Evolutionary conservation across 768 basidiomycete species (phyloP), one percentile per base, ranked within the genome.

Genomic region (Tylopilus felleus): DNA sequence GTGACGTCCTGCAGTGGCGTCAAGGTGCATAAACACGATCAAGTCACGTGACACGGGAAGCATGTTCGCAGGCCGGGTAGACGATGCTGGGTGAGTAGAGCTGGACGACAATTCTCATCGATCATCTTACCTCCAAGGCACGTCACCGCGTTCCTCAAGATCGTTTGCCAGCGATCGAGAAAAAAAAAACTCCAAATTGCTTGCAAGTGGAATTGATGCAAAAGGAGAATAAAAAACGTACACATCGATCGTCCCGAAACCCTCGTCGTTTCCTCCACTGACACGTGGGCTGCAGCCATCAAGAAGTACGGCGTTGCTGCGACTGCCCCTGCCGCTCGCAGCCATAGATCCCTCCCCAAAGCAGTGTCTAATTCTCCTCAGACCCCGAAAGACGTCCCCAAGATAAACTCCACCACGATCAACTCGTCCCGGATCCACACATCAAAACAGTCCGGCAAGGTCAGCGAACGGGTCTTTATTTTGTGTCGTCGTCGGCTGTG

Each of bases 381-480:
- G 10, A 29, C n/a, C 29, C 38, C n/a, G 10, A n/a, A 38, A 38
- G 17, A 38, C 1, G 16, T 8, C 10, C 38, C 17, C 36, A 2
- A 17, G 36, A 38, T n/a, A 38, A 3, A 36, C 17, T 17, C 33
- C 33, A 33, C 10, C 33, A 33, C 33, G 12, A 14, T 8, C n/a
- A 14, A 1, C 33, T 33, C 5, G 14, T 16, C 33, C n/a, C n/a
- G n/a, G n/a, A 35, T 28, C 39, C 8, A n/a, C 12, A 4, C 23
- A 19, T 66, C 65, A 93, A 67, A 93, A 91, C 51, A 93, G 70
- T 19, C 85, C 85, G 3, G 79, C 89, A 33, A 93, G 75, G 71
- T 93, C 90, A 7, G 89, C 88, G 63, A 93, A 93, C 39, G 91
- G 90, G 69, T 93, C 90, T 66, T 89, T 93, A 52, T 73, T 75